A percentile compares a stretch with the other conserved stretches of the same genome.
Conservation (phyloP, 805 yeast species). For the Wickerhamomyces canadensis region DNA sequence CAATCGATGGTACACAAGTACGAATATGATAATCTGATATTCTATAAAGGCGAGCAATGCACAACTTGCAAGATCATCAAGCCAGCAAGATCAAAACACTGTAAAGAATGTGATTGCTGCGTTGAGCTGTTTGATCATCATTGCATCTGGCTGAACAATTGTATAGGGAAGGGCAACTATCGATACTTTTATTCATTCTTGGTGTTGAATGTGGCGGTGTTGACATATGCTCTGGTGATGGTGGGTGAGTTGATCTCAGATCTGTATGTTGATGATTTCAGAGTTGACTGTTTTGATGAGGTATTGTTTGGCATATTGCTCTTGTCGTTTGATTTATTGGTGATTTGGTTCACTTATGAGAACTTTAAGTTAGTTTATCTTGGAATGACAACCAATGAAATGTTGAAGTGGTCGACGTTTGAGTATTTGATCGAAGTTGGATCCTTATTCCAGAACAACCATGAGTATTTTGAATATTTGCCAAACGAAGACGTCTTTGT, state of each 20-base stretch:
- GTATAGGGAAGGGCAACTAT: slow-evolving; percentile 65
- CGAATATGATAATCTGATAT: slow-evolving; percentile 15
- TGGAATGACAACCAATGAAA: slow-evolving; percentile 76
- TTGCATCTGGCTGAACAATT: slow-evolving; percentile 68
- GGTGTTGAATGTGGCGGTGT: slow-evolving; percentile 38
- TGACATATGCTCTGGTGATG: slow-evolving; percentile 38
- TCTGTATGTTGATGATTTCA: neutral
- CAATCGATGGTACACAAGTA: slow-evolving; percentile 3
- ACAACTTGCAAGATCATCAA: slow-evolving; percentile 56
- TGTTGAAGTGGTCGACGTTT: slow-evolving; percentile 64
- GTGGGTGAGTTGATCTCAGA: slow-evolving; percentile 6
- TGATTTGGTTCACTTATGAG: slow-evolving; percentile 35
- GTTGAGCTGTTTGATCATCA: slow-evolving; percentile 67
- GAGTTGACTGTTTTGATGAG: slow-evolving; percentile 7
- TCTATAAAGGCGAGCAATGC: slow-evolving; percentile 32
- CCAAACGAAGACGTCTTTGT: slow-evolving; percentile 18
- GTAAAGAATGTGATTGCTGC: slow-evolving; percentile 62
- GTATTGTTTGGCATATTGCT: slow-evolving; percentile 35
- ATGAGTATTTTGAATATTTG: slow-evolving; percentile 15
- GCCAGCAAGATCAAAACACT: slow-evolving; percentile 73
- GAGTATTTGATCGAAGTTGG: slow-evolving; percentile 43
- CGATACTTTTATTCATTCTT: slow-evolving; percentile 55
- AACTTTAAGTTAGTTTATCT: slow-evolving; percentile 47
- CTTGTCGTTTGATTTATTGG: slow-evolving; percentile 37
- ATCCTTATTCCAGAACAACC: slow-evolving; percentile 22